Evolutionary conservation across 257 asterid species (phyloP).

Genomic region (Solanum ossicruentum): DNA sequence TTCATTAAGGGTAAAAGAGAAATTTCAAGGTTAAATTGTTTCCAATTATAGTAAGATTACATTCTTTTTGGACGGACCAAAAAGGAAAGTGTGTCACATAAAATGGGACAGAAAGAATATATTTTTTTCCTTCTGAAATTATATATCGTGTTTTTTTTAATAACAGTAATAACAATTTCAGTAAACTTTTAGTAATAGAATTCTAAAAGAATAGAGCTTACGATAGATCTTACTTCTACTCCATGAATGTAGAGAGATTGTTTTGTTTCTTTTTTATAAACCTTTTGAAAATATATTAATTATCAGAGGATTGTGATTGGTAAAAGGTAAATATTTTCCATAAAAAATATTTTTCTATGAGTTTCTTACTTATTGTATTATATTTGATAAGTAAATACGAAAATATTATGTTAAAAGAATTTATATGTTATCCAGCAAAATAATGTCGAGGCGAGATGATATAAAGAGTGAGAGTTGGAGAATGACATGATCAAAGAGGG

Average conservation of each 20-base stretch:
- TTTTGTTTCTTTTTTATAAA: not conserved
- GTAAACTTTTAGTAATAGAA: rapidly evolving
- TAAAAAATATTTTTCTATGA: not conserved
- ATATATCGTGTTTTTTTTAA: not conserved
- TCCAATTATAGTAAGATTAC: no score
- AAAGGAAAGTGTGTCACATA: no score
- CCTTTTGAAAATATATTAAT: not conserved
- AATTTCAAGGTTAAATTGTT: no score
- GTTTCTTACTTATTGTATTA: rapidly evolving
- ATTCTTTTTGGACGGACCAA: no score
- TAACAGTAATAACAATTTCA: not conserved
- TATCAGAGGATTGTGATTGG: not conserved
- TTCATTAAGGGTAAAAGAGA: no score
- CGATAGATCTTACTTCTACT: rapidly evolving
- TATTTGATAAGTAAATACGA: rapidly evolving
- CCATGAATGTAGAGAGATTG: rapidly evolving
- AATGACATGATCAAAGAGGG: no score
- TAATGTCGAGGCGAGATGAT: rapidly evolving
- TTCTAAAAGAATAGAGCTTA: rapidly evolving
- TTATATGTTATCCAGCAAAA: not conserved
- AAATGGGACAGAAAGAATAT: no score
- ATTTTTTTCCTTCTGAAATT: not conserved
- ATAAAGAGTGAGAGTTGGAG: no score
- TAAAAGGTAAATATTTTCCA: not conserved
- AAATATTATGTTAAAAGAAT: not conserved